phyloP scores from a whole-genome alignment of 2,329 filamentous ascomycete genomes.

The Penicillium psychrosexuale region DNA sequence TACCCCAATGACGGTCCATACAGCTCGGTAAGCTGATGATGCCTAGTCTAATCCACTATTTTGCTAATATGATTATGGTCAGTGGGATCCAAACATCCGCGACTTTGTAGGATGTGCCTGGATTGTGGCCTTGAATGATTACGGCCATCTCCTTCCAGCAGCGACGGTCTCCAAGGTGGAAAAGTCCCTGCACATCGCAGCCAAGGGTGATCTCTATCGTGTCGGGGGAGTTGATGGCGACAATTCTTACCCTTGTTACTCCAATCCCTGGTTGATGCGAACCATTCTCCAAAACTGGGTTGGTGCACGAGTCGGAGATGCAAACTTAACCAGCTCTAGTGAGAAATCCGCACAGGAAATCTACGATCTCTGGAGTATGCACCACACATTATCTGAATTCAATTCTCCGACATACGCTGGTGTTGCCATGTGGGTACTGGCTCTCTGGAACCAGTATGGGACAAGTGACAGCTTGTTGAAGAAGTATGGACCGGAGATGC shows the following conservation, averaged over 20 bases:
- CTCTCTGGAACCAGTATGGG: constrained; percentile 60
- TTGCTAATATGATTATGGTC: background rate
- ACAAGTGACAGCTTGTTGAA: constrained; percentile 54
- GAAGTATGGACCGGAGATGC: constrained; percentile 51
- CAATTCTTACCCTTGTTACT: constrained; percentile 62
- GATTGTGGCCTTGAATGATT: constrained; percentile 20
- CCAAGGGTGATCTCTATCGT: constrained; percentile 59
- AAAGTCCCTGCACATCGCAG: constrained; percentile 54
- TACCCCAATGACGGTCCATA: constrained; percentile 15
- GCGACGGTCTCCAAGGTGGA: constrained; percentile 48
- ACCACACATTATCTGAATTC: constrained; percentile 60
- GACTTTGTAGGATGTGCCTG: constrained; percentile 21
- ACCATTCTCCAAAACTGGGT: constrained; percentile 60
- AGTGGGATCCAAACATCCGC: constrained; percentile 23
- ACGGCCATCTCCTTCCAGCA: constrained; percentile 42
- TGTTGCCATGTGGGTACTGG: constrained; percentile 58
- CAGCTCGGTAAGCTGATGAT: constrained; percentile 7
- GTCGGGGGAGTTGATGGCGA: constrained; percentile 59
- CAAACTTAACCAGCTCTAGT: constrained; percentile 58
- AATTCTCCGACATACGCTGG: constrained; percentile 63
- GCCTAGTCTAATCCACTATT: no score
- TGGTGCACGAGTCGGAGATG: constrained; percentile 52
- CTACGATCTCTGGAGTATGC: constrained; percentile 55
- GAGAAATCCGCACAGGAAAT: constrained; percentile 57
- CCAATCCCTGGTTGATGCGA: constrained; percentile 62